These are phyloP conservation scores for Paracamarosporium sp. DNA, from an alignment of 2,329 filamentous ascomycete species.

Conservation along the genomic window DNA sequence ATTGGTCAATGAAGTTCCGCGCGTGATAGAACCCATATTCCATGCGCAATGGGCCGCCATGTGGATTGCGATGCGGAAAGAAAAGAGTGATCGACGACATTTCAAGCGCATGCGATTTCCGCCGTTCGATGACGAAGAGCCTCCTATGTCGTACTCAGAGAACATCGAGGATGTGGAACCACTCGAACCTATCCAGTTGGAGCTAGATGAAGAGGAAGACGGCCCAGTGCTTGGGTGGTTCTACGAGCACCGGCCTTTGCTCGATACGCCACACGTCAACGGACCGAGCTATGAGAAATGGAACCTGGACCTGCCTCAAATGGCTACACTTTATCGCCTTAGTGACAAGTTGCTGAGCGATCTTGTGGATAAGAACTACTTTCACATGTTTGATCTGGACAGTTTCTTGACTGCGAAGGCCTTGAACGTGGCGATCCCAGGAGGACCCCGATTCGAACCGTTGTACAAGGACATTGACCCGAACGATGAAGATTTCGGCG, in stretches of 20 bases:
- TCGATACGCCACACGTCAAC: slow-evolving; percentile 93
- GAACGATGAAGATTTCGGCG: slow-evolving; percentile 98
- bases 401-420: slow-evolving; percentile 97
- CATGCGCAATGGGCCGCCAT: slow-evolving; percentile 99
- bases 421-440: slow-evolving; percentile 95
- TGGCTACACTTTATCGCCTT: slow-evolving; percentile 92
- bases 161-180: slow-evolving; percentile 99
- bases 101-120: slow-evolving; percentile 99
- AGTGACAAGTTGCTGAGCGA: slow-evolving; percentile 92
- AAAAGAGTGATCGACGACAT: slow-evolving; percentile 92
- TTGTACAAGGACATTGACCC: slow-evolving; percentile 98
- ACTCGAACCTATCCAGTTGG: slow-evolving; percentile 97
- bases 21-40: slow-evolving; percentile 97
- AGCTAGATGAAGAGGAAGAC: slow-evolving; percentile 93
- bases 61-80: slow-evolving; percentile 98
- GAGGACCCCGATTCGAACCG: slow-evolving; percentile 94
- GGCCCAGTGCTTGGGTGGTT: slow-evolving; percentile 94
- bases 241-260: slow-evolving; percentile 89
- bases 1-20: slow-evolving; percentile 92
- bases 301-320: slow-evolving; percentile 92
- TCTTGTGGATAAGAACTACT: slow-evolving; percentile 95
- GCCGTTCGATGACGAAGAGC: slow-evolving; percentile 98
- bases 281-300: slow-evolving; percentile 96
- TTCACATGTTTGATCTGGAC: slow-evolving; percentile 94
- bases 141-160: slow-evolving; percentile 95